Base-by-base conservation (phyloP, 495 filamentous ascomycete species). In the Usnea hakonensis region DNA sequence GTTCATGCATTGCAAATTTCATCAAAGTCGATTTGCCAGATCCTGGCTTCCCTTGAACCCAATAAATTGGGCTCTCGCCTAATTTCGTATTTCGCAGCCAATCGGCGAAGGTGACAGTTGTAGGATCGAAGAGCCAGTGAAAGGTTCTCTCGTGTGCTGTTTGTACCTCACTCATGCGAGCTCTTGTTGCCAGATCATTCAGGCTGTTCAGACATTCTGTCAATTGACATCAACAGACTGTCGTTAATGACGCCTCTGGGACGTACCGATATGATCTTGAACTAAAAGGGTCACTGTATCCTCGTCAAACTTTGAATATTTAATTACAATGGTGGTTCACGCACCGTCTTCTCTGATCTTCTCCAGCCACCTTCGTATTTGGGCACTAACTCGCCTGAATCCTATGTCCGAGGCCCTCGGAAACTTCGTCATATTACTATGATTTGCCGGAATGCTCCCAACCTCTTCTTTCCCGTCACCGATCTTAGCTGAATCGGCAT, bases 391-490 rank as follows among this genome's bases (percentile, higher is more conserved):
- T 16, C 68, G 65, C 46, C 33, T 58, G 54, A 71, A 71, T 16
- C 62, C 62, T 19, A 64, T 58, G 37, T 71, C 69, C 13, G 53
- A 19, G 33, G 59, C 17, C 44, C 55, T 56, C 28, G 86, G 84
- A 63, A 92, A 95, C 67, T 90, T 94, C 74, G 85, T 90, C 88
- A 95, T 94, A 37, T 82, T 78, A 23, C 86, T 86, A 70, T 95
- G 90, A 19, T 83, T 85, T 2, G 88, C 87, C 60, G 91, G 87
- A 53, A 95, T 89, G 17, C 87, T 87, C 70, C 86, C 87, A 54
- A 86, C 84, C 59, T 85, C 83, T 5, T 89, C 88, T 53, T 85
- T 84, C 7, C 86, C 85, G 37, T 87, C 72, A 41, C 88, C 84
- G 5, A 89, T 90, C 30, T 85, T 83, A 0, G 90, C 90, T 4